Percentiles rank a stretch among this genome's conserved stretches.
These are phyloP conservation scores for Pulveroboletus frians DNA, from an alignment of 768 basidiomycete genomes.

Conservation along the genomic window DNA sequence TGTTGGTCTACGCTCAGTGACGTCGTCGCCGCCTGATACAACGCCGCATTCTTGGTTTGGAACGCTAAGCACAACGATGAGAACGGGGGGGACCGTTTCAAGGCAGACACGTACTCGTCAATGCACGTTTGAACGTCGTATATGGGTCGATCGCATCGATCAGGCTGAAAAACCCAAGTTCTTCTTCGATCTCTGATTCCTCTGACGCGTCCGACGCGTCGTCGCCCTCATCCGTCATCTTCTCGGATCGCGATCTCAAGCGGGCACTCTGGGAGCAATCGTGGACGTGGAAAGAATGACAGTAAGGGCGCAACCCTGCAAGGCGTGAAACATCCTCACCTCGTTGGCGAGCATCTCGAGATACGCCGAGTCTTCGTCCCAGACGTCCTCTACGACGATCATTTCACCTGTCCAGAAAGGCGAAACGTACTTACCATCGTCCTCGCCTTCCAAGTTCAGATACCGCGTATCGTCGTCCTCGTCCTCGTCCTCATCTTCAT, in stretches of 20 bases:
- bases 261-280: slow-evolving; percentile 53
- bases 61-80: slow-evolving; percentile 33
- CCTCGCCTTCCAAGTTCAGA: slow-evolving; percentile 61
- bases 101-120: slow-evolving; percentile 49
- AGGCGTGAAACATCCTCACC: slow-evolving; percentile 36
- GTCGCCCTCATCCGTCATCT: slow-evolving; percentile 23
- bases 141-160: slow-evolving; percentile 79
- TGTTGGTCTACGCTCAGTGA: slow-evolving; percentile 69
- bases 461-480: slow-evolving; percentile 43
- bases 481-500: slow-evolving; percentile 42
- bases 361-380: slow-evolving; percentile 87
- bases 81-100: background rate
- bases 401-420: background rate
- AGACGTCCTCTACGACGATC: slow-evolving; percentile 64
- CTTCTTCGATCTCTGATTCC: slow-evolving; percentile 69
- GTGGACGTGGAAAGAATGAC: background rate
- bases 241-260: slow-evolving; percentile 58
- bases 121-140: slow-evolving; percentile 67
- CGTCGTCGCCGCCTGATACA: slow-evolving; percentile 72
- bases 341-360: slow-evolving; percentile 82
- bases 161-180: slow-evolving; percentile 81
- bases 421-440: slow-evolving; percentile 40
- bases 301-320: background rate
- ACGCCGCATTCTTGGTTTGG: slow-evolving; percentile 62
- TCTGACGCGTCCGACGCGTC: slow-evolving; percentile 39